Conservation (phyloP, 805 yeast genomes). For the Kuraishia ogatae region DNA sequence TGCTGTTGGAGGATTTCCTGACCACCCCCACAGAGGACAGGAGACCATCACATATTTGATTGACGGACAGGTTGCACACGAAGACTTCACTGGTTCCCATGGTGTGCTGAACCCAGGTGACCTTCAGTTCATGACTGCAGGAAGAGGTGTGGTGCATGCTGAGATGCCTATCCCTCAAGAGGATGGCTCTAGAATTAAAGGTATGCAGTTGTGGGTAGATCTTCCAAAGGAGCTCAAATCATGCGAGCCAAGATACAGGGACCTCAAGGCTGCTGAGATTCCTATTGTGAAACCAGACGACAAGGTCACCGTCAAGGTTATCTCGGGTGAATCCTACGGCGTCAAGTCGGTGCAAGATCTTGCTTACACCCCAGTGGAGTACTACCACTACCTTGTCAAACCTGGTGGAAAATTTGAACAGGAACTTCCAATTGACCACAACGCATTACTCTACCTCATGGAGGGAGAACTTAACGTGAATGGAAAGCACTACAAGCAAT, state of each 20-base stretch:
- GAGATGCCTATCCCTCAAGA: conserved; percentile 68
- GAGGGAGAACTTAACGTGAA: conserved; percentile 48
- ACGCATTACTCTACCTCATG: conserved; percentile 61
- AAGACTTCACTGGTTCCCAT: conserved; percentile 79
- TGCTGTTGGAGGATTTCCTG: conserved; percentile 70
- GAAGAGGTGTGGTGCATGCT: conserved; percentile 76
- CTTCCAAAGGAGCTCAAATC: conserved; percentile 57
- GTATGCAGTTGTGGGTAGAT: conserved; percentile 87
- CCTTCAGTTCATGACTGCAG: conserved; percentile 91
- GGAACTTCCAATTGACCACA: conserved; percentile 48
- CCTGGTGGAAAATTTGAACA: conserved; percentile 63
- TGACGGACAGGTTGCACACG: conserved; percentile 67
- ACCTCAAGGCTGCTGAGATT: conserved; percentile 58
- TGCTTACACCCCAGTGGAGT: conserved; percentile 76
- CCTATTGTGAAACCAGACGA: conserved; percentile 63
- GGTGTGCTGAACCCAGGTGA: conserved; percentile 79
- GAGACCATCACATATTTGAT: conserved; percentile 68
- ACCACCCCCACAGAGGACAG: conserved; percentile 78
- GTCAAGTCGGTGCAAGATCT: conserved; percentile 64
- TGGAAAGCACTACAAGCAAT: conserved; percentile 32
- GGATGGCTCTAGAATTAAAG: conserved; percentile 41
- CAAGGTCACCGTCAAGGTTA: conserved; percentile 58
- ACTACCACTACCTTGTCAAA: conserved; percentile 54
- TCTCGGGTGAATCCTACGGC: conserved; percentile 71
- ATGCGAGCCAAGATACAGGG: conserved; percentile 69